Base-by-base conservation (phyloP, 345 rosid species). In the Gossypium ekmanianum region DNA sequence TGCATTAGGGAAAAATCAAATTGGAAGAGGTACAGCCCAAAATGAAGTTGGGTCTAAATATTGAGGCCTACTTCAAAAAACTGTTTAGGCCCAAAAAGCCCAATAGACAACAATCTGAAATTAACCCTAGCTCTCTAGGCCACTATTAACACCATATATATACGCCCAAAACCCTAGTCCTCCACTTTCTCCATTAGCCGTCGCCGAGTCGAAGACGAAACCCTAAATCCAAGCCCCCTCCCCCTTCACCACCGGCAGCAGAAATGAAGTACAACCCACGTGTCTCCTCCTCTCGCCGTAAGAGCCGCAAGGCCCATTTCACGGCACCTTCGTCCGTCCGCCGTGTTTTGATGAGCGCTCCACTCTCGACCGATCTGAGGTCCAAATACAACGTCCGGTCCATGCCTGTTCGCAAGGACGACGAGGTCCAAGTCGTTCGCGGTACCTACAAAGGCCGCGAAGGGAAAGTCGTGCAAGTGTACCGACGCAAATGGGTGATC, bases 381-480 rank as follows among this genome's bases (percentile, higher is more conserved):
- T 85, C 84, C 84, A 91, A 91, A 83, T 85, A 91, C 91, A 91
- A 84, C 79, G 94, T 91, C 20, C 78, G 94, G 78, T 91, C 97
- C 34, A 87, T 91, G 92, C 94, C 94, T 24, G 81, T 91, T 11
- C 92, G 92, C 56, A 91, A 91, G 72, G 97, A 91, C 81, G 97
- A 91, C 58, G 97, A 91, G 84, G 92, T 91, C 0, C 94, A 88
- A 87, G 88, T 89, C 11, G 97, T 89, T 3, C 92, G 97, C 1
- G 94, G 97, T 0, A 89, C 97, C 2, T 89, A 77, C 86, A 91
- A 89, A 69, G 97, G 97, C 7, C 91, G 97, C n/a, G 94, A 91
- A 48, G 97, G 97, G 1, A 91, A 91, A 71, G 94, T 91, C 0
- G 94, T 91, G 0, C 94, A 88, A 78, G 94, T 91, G 0, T 91